Evolutionary conservation across 371 early-diverging fungal species (phyloP), one percentile per base, ranked within the genome.

Genomic region (Catenaria anguillulae): DNA sequence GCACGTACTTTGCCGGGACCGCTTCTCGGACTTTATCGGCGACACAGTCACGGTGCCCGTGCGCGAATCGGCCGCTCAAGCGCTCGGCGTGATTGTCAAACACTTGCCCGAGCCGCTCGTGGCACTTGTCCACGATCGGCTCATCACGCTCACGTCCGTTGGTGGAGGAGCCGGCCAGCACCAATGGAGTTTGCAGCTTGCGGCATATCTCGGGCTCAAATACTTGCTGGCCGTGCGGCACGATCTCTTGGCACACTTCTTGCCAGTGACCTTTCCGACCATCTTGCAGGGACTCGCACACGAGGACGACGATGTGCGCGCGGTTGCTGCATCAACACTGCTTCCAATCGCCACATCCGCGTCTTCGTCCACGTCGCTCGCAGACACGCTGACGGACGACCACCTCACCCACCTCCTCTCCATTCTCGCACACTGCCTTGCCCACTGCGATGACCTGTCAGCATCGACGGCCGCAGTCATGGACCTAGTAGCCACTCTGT

Each of bases 21-120:
- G 94, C 33, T 97, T 97, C 70, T 90, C 90, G 8, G 98, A 97
- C 73, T 97, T 92, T 72, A 90, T 93, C 13, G 88, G 90, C 13
- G 97, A 96, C 70, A 89, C 88, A 69, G 93, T 91, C 0, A 91
- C 92, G 29, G 88, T 90, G 15, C 97, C 97, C 21, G 96, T 97
- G 6, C 81, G 96, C 56, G 97, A 97, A 68, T 94, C 94, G 0
- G 90, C 92, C 62, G 90, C 95, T 1, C 93, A 95, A 68, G 85
- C 92, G 1, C 71, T 97, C 1, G 93, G 93, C 58, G 91, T 86
- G 4, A 77, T 92, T 31, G 65, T 90, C 55, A 83, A 86, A 64
- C 84, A 80, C 61, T 76, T 87, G 74, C 68, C 77, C 10, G 71
- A 73, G 19, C 83, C 84, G 0, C 63, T 70, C 33, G 83, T 83